These are phyloP conservation scores for Collybiopsis confluens DNA, from an alignment of 768 basidiomycete genomes.

Conservation along the genomic window DNA sequence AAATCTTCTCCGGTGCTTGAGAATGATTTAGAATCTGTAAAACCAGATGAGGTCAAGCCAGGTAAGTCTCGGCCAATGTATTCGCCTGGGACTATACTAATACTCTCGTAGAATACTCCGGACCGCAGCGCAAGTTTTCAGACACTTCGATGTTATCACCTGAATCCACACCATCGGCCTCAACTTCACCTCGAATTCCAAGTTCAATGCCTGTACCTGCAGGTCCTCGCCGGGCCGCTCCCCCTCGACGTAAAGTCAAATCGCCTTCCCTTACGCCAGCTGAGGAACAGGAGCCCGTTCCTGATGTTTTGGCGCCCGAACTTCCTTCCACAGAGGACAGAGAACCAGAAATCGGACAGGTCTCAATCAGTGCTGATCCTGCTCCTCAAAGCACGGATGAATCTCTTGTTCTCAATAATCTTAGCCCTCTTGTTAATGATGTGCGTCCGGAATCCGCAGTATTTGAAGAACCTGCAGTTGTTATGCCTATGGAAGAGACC, in stretches of 20 bases:
- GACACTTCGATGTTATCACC: constrained; percentile 21
- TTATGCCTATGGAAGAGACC: not conserved
- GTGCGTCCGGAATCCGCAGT: not conserved
- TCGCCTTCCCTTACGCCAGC: constrained; percentile 33
- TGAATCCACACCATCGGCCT: constrained; percentile 17
- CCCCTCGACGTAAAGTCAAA: constrained; percentile 67
- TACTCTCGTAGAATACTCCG: not conserved
- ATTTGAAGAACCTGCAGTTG: not conserved
- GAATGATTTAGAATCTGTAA: not conserved
- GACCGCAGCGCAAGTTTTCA: constrained; percentile 15
- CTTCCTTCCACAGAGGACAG: not conserved
- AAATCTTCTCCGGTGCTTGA: constrained; percentile 5
- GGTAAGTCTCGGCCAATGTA: not conserved
- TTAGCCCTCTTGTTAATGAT: not conserved
- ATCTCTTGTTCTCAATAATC: constrained; percentile 10
- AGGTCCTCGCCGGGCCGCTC: constrained; percentile 68
- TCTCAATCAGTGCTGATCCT: not conserved
- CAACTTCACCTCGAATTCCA: constrained; percentile 35
- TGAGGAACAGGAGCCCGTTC: not conserved
- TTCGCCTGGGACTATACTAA: not conserved
- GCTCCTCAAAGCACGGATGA: constrained; percentile 5
- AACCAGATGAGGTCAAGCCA: constrained; percentile 2
- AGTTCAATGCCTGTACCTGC: constrained; percentile 70
- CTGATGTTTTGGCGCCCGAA: not conserved
- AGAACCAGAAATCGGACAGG: not conserved